Conservation (phyloP, 2,329 filamentous ascomycete species). For the Pestalotiopsis sp. region DNA sequence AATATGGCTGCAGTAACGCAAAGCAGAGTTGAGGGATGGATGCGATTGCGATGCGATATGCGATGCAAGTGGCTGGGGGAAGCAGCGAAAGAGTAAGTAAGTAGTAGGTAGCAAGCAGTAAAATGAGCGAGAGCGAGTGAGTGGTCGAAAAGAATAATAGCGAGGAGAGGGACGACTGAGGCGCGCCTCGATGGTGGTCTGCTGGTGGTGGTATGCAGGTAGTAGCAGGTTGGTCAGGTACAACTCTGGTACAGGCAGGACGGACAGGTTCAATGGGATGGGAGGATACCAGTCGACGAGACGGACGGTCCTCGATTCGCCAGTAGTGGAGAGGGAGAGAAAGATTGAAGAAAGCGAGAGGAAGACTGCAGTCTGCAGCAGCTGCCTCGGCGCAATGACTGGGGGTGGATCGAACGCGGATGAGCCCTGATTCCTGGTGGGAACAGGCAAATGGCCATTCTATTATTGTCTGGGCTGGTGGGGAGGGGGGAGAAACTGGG, state of each 20-base stretch:
- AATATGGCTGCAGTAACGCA: neutral
- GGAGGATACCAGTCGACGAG: neutral
- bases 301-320: neutral
- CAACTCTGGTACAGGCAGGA: neutral
- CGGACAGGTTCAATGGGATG: neutral
- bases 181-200: no score
- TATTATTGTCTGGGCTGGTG: neutral
- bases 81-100: neutral
- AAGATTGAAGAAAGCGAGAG: neutral
- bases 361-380: neutral
- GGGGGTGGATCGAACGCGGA: conserved; percentile 2
- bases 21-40: neutral
- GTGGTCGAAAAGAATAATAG: neutral
- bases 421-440: neutral
- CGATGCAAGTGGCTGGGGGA: conserved; percentile 12
- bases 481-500: neutral
- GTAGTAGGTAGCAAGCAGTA: no score
- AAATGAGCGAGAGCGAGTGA: neutral
- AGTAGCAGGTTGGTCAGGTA: neutral
- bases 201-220: no score
- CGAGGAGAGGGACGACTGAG: neutral
- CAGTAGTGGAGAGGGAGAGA: neutral
- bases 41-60: neutral
- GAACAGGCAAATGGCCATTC: neutral
- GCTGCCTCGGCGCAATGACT: conserved; percentile 7